Evolutionary conservation across 345 rosid genomes (phyloP).

Genomic region (Melastoma malabathricum): DNA sequence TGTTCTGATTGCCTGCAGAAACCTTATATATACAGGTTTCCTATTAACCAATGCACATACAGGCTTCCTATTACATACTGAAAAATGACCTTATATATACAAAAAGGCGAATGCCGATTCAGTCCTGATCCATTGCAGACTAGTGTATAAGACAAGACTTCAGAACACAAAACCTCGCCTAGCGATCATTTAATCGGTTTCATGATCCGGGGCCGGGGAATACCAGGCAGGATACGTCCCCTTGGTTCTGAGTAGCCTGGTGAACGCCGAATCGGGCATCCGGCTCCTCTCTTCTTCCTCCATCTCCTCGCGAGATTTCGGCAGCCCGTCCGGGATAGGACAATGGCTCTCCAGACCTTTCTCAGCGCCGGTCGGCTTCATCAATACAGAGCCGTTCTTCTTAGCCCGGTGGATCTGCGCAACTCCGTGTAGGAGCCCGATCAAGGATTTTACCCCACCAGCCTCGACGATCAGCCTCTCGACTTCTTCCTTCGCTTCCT

Average conservation of each 20-base stretch:
- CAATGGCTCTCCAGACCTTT: conserved; percentile 11
- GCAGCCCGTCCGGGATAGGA: conserved; percentile 75
- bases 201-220: conserved; percentile 60
- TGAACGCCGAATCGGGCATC: conserved; percentile 71
- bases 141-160: too few relatives aligned
- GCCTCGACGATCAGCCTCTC: conserved; percentile 52
- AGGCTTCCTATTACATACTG: too few relatives aligned
- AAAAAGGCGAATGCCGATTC: too few relatives aligned
- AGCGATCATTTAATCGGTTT: conserved; percentile 30
- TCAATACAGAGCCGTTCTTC: conserved; percentile 8
- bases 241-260: conserved; percentile 52
- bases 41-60: too few relatives aligned
- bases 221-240: conserved; percentile 72
- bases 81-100: too few relatives aligned
- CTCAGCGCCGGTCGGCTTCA: conserved; percentile 13
- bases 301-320: conserved; percentile 52
- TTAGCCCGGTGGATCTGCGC: conserved; percentile 30
- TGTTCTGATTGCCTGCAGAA: too few relatives aligned
- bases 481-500: conserved; percentile 40
- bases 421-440: conserved; percentile 52
- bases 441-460: conserved; percentile 53
- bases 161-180: too few relatives aligned
- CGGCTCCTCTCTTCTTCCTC: conserved; percentile 67
- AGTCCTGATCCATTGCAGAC: too few relatives aligned
- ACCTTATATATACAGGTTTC: too few relatives aligned